These are phyloP conservation scores for Fusarium sp. DNA, from an alignment of 2,329 filamentous ascomycete species.

Conservation along the genomic window DNA sequence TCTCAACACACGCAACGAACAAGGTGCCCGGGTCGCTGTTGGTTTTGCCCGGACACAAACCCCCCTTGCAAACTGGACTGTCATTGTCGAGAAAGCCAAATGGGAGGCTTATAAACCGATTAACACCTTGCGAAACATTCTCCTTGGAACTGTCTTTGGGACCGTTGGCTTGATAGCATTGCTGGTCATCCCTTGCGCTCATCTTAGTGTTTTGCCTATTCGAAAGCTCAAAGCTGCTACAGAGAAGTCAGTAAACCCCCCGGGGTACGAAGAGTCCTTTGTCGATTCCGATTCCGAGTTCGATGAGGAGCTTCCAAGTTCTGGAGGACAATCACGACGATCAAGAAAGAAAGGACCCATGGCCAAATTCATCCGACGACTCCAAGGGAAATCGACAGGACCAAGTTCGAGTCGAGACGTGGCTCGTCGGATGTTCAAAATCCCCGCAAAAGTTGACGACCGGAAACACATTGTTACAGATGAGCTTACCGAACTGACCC, in stretches of 20 bases:
- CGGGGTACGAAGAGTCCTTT: slow-evolving; percentile 67
- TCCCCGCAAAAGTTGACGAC: slow-evolving; percentile 85
- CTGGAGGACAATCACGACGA: slow-evolving; percentile 59
- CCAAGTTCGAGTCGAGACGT: slow-evolving; percentile 55
- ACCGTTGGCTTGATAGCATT: slow-evolving; percentile 80
- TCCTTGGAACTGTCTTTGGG: slow-evolving; percentile 87
- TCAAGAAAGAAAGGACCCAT: slow-evolving; percentile 61
- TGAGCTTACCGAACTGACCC: slow-evolving; percentile 85
- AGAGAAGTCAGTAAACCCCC: slow-evolving; percentile 77
- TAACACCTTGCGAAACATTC: slow-evolving; percentile 78
- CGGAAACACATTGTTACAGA: slow-evolving; percentile 83
- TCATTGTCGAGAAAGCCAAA: slow-evolving; percentile 82
- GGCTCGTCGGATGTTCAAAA: slow-evolving; percentile 76
- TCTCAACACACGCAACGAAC: slow-evolving; percentile 80
- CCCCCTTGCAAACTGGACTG: slow-evolving; percentile 81
- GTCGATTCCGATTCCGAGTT: slow-evolving; percentile 61
- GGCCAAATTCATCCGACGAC: slow-evolving; percentile 55
- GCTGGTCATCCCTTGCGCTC: slow-evolving; percentile 82
- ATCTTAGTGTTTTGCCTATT: slow-evolving; percentile 85
- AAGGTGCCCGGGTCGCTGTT: slow-evolving; percentile 77
- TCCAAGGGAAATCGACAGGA: slow-evolving; percentile 53
- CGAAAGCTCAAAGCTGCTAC: slow-evolving; percentile 81
- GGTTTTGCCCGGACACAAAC: slow-evolving; percentile 81
- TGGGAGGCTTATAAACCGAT: slow-evolving; percentile 83
- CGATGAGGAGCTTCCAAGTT: slow-evolving; percentile 55